Evolutionary conservation across 1,139 yeast genomes (phyloP), one percentile per base, ranked within the genome.

Genomic region (Pneumocystis carinii): DNA sequence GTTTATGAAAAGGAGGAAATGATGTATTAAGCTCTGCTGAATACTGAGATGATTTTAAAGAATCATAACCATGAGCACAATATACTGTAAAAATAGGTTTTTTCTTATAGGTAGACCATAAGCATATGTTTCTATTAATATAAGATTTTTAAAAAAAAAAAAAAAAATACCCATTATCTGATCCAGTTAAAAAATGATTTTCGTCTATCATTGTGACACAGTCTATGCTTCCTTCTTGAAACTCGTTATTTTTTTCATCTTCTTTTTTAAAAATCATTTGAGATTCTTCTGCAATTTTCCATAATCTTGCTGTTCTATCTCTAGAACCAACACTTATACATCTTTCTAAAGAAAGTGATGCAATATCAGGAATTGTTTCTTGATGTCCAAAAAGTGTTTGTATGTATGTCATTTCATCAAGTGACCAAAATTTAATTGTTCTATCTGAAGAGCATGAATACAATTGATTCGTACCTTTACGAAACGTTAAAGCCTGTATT

Each of bases 201-300:
- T 90, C 96, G 74, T 92, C 98, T 64, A 87, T 75, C 97, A 90
- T 90, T 6, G 87, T 78, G 42, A 90, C 94, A 69, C 88, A 87
- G 69, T 92, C 98, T 66, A 90, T 85, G 66, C 94, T 84, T 14
- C 98, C 98, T 73, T 92, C 97, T 62, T 83, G 74, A 59, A 73
- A 73, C 4, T 53, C 62, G 35, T 36, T 14, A 41, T 60, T 60
- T 55, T 72, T 73, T 62, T 72, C 75, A 66, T 73, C 69, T 78
- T 66, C 74, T 66, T 96, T 96, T 71, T 97, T 81, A 74, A 92
- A 92, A 0, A 97, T 90, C 69, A 92, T 80, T 71, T 97, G 81
- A 1, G 95, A 83, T 75, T 92, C 98, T 71, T 94, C 98, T 36
- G 95, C 83, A 68, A 92, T 89, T 74, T 94, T 92, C 98, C 98